Percentiles rank a stretch among this genome's conserved stretches.
Evolutionary conservation across 345 rosid genomes (phyloP).

Genomic region (Gossypium mustelinum): DNA sequence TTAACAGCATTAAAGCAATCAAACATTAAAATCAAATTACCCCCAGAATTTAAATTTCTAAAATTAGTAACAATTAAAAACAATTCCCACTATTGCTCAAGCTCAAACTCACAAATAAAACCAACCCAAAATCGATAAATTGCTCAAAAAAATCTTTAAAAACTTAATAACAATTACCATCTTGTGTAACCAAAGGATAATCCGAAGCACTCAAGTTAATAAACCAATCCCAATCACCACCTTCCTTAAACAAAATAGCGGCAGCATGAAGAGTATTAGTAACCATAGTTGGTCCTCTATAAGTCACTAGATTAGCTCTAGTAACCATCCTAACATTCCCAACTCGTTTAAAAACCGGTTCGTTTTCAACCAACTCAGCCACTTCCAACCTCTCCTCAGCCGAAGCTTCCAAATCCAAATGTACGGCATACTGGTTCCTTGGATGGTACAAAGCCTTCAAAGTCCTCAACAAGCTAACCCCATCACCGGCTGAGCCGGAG

Average conservation of each 20-base stretch:
- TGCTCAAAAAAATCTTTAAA: background rate
- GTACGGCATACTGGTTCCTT: constrained; percentile 71
- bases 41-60: background rate
- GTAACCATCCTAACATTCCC: constrained; percentile 69
- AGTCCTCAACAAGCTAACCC: constrained; percentile 63
- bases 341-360: constrained; percentile 46
- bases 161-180: constrained; percentile 42
- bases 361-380: constrained; percentile 45
- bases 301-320: constrained; percentile 79
- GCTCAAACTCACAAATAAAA: background rate
- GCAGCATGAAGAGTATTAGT: constrained; percentile 88
- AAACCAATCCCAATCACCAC: constrained; percentile 95
- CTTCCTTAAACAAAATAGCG: constrained; percentile 62
- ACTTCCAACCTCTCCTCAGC: constrained; percentile 70
- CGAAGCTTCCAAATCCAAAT: constrained; percentile 78
- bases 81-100: background rate
- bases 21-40: background rate
- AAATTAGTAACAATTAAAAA: background rate
- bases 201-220: constrained; percentile 90
- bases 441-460: constrained; percentile 84
- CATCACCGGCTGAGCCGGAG: constrained; percentile 79
- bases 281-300: constrained; percentile 92
- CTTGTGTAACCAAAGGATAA: constrained; percentile 89
- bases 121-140: background rate
- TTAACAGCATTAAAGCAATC: background rate